Percentiles rank a stretch among this genome's conserved stretches.
phyloP scores from a whole-genome alignment of 2,329 filamentous ascomycete species.

The Nannizzia gypsea region DNA sequence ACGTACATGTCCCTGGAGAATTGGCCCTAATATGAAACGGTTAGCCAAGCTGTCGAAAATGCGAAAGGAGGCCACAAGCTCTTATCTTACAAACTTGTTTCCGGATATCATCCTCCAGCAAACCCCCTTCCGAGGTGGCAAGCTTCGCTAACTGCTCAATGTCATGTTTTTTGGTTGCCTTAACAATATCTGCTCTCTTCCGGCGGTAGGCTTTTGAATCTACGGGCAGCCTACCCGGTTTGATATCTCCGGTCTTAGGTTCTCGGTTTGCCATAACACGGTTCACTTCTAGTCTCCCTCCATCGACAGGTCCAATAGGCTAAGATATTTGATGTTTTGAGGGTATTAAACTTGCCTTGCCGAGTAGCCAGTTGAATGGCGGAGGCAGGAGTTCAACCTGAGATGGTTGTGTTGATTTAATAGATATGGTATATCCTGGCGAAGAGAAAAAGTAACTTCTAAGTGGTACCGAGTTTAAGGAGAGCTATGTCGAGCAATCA shows the following conservation, averaged over 20 bases:
- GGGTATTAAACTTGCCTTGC: background rate
- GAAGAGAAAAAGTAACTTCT: background rate
- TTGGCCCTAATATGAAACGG: slow-evolving; percentile 21
- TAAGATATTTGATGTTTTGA: too few relatives aligned
- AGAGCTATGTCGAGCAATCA: background rate
- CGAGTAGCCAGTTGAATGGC: background rate
- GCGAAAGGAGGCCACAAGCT: background rate
- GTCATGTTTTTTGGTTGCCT: slow-evolving; percentile 50
- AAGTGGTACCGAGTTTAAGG: background rate
- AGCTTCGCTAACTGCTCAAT: slow-evolving; percentile 45
- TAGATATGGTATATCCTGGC: background rate
- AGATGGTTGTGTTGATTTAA: background rate
- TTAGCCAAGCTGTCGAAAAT: background rate
- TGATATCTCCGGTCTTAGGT: background rate
- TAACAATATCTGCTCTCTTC: slow-evolving; percentile 42
- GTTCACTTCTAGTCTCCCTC: background rate
- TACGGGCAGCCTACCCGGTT: background rate
- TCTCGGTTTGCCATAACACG: background rate
- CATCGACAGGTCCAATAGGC: too few relatives aligned
- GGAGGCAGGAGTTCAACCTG: too few relatives aligned
- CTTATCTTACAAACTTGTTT: slow-evolving; percentile 58
- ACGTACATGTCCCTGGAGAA: slow-evolving; percentile 35
- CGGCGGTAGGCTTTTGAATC: background rate
- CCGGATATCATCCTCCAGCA: slow-evolving; percentile 56
- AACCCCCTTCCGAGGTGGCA: slow-evolving; percentile 54